Base-by-base conservation (phyloP, 805 yeast species). In the Candida incommunis region DNA sequence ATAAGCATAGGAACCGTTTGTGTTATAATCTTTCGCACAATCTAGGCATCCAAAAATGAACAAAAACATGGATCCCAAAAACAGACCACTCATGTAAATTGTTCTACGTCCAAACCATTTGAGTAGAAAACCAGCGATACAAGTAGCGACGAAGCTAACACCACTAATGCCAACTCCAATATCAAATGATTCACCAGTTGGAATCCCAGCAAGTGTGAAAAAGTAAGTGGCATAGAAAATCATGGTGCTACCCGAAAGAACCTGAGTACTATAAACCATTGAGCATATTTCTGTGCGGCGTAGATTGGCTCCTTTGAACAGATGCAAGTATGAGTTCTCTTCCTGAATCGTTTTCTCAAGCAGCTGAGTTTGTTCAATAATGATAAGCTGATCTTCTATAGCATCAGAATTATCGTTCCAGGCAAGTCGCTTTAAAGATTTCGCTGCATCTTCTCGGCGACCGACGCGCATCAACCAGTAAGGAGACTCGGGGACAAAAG, bases 241-340 rank as follows among this genome's bases (percentile, higher is more conserved):
- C 26, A 48, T 24, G 18, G 37, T 23, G 16, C 35, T 27, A 20
- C 77, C 77, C 44, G 71, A 65, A 45, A 65, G 57, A 44, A 63
- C 62, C 53, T 72, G 76, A 42, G 62, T 59, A 44, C 67, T 48
- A 69, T 72, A 72, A 7, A 66, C 62, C 40, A 67, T 41, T 35
- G 67, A 56, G 15, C 73, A 66, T 37, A 74, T 58, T 56, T 70
- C 67, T 1, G 81, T 75, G 59, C 79, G 52, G 27, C 47, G 45
- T 49, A 52, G 51, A 46, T 49, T 43, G 18, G 54, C 48, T 5
- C 37, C 37, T 18, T 31, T 9, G 37, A 31, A 31, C 18, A 11
- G n/a, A 5, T 31, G 37, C 9, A 31, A n/a, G 20, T 31, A 31
- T 5, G 18, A 9, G 20, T 11, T 13, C 18, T 31, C 37, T 31